Conservation (phyloP, 208 protist species). For the Blastocrithidia nonstop region DNA sequence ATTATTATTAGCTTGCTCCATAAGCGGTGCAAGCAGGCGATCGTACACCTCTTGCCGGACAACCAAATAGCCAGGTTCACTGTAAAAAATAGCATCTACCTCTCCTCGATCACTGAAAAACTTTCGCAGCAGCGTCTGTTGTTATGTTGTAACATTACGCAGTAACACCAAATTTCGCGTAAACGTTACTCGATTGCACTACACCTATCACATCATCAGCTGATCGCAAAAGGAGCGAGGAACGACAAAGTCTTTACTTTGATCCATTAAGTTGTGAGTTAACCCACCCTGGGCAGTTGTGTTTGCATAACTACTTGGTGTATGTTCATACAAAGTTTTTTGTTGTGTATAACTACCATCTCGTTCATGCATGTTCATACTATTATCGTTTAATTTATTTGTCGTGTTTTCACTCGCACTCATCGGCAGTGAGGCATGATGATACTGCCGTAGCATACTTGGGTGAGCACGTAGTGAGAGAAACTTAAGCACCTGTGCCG, state of each 20-base stretch:
- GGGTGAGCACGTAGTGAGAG: slow-evolving; percentile 77
- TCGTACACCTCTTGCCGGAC: slow-evolving; percentile 51
- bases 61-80: slow-evolving; percentile 46
- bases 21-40: slow-evolving; percentile 23
- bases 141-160: slow-evolving; percentile 32
- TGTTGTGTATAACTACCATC: too few relatives aligned
- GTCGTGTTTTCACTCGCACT: neutral
- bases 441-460: slow-evolving; percentile 25
- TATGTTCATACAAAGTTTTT: too few relatives aligned
- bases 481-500: slow-evolving; percentile 64
- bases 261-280: too few relatives aligned
- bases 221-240: slow-evolving; percentile 83
- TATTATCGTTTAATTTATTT: neutral
- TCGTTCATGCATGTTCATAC: neutral
- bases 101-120: slow-evolving; percentile 32
- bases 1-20: slow-evolving; percentile 1
- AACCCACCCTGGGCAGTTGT: too few relatives aligned
- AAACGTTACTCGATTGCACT: slow-evolving; percentile 73
- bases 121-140: slow-evolving; percentile 23
- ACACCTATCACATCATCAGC: slow-evolving; percentile 75
- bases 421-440: neutral
- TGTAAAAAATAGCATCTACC: slow-evolving; percentile 40
- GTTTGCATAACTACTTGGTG: too few relatives aligned
- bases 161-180: slow-evolving; percentile 50
- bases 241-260: slow-evolving; percentile 16